Percentiles rank a stretch among this genome's conserved stretches.
Conservation (phyloP, 257 asterid species). For the Fraxinus pennsylvanica region DNA sequence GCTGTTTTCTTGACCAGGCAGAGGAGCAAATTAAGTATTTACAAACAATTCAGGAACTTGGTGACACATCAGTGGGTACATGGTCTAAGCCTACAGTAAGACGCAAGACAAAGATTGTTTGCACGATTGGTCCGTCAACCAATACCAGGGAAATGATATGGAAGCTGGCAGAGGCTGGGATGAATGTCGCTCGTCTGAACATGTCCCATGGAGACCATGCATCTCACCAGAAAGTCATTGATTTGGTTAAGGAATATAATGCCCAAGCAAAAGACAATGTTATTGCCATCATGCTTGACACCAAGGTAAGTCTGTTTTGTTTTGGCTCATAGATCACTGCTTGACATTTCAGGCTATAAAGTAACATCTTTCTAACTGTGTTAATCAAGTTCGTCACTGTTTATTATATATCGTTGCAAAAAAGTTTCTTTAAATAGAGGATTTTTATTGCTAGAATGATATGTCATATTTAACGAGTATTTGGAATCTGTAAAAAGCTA, state of each 20-base stretch:
- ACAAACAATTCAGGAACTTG: slow-evolving; percentile 58
- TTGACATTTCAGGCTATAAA: not conserved
- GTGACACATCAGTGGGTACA: slow-evolving; percentile 54
- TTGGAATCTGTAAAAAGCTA: not conserved
- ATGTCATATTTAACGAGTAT: not conserved
- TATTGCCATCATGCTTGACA: slow-evolving; percentile 97
- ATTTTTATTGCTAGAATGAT: not conserved
- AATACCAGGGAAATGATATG: slow-evolving; percentile 91
- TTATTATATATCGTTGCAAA: not conserved
- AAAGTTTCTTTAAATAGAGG: not conserved
- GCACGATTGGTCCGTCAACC: slow-evolving; percentile 98
- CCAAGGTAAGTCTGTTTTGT: slow-evolving; percentile 64
- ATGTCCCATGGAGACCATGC: slow-evolving; percentile 99
- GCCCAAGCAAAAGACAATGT: slow-evolving; percentile 88
- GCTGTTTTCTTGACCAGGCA: slow-evolving; percentile 40
- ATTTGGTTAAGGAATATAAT: slow-evolving; percentile 93
- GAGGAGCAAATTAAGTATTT: slow-evolving; percentile 54
- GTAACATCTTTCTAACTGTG: not conserved
- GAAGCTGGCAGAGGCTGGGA: slow-evolving; percentile 99
- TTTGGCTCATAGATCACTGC: not conserved
- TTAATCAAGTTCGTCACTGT: not conserved
- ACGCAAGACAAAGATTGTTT: slow-evolving; percentile 94
- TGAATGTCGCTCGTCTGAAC: slow-evolving; percentile 95
- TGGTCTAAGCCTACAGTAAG: slow-evolving; percentile 82
- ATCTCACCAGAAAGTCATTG: slow-evolving; percentile 96